phyloP scores from a whole-genome alignment of 768 basidiomycete species.

The Tulasnella sp. region DNA sequence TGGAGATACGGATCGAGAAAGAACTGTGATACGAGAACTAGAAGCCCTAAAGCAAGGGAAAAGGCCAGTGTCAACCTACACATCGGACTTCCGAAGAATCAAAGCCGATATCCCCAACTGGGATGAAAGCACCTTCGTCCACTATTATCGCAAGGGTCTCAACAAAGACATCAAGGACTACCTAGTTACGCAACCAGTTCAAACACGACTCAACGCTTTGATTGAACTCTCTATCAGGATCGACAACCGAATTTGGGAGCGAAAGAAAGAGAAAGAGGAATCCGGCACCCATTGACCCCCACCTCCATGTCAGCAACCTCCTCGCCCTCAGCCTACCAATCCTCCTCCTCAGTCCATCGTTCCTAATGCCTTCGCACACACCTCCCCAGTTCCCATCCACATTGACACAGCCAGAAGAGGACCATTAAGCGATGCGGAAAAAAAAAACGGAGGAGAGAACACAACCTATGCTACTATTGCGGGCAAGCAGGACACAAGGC shows the following conservation, averaged over 20 bases:
- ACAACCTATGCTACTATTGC: background rate
- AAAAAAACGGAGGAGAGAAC: background rate
- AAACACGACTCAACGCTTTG: background rate
- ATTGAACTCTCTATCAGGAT: background rate
- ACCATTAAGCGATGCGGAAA: background rate
- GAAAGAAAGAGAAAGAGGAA: background rate
- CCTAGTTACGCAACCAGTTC: background rate
- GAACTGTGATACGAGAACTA: background rate
- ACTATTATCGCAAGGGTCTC: background rate
- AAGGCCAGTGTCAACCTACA: background rate
- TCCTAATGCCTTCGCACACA: background rate
- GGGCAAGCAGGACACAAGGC: background rate
- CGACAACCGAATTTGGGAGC: background rate
- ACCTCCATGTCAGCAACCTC: background rate
- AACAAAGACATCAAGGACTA: background rate
- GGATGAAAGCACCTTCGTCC: background rate
- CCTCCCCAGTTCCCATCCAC: background rate
- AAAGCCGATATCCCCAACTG: background rate
- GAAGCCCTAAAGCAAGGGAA: background rate
- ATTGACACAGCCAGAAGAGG: background rate
- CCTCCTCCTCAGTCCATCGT: background rate
- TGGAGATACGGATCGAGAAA: background rate
- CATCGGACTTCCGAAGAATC: background rate
- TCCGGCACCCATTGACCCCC: background rate
- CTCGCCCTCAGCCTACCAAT: background rate